A percentile compares a stretch with the other conserved stretches of the same genome.
Evolutionary conservation across 257 asterid species (phyloP).

Genomic region (Nicotiana tabacum): DNA sequence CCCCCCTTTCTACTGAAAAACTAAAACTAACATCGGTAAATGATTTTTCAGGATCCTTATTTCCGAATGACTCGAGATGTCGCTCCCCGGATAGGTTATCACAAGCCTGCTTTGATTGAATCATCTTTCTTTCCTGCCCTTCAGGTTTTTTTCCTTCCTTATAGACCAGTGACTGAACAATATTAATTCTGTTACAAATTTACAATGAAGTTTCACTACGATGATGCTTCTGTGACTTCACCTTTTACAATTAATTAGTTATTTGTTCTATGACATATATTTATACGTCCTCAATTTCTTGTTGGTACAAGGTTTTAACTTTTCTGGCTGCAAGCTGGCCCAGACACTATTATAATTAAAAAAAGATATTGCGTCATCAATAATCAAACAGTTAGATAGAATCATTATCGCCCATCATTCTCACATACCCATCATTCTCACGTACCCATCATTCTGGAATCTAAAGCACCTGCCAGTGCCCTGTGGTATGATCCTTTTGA

Average conservation of each 20-base stretch:
- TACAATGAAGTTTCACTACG: neutral
- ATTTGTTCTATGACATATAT: neutral
- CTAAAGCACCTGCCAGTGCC: neutral
- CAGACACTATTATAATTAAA: neutral
- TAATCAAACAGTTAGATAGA: neutral
- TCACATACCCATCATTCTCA: neutral
- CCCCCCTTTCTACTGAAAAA: neutral
- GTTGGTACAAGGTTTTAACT: neutral
- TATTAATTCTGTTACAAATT: neutral
- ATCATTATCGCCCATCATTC: neutral
- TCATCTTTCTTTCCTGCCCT: conserved; percentile 95
- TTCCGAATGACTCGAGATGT: conserved; percentile 99
- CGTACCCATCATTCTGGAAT: neutral
- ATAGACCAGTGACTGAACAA: neutral
- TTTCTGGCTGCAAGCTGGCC: neutral
- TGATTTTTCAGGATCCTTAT: conserved; percentile 75
- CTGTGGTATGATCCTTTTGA: neutral
- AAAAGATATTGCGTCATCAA: neutral
- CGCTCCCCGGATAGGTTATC: conserved; percentile 89
- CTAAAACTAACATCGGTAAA: neutral
- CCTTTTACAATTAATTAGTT: neutral
- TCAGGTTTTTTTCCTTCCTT: conserved; percentile 49
- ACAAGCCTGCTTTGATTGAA: conserved; percentile 90
- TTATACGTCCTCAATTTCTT: neutral
- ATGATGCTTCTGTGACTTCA: neutral